Base-by-base conservation (phyloP, 2,329 filamentous ascomycete genomes). In the Curvularia sp. region DNA sequence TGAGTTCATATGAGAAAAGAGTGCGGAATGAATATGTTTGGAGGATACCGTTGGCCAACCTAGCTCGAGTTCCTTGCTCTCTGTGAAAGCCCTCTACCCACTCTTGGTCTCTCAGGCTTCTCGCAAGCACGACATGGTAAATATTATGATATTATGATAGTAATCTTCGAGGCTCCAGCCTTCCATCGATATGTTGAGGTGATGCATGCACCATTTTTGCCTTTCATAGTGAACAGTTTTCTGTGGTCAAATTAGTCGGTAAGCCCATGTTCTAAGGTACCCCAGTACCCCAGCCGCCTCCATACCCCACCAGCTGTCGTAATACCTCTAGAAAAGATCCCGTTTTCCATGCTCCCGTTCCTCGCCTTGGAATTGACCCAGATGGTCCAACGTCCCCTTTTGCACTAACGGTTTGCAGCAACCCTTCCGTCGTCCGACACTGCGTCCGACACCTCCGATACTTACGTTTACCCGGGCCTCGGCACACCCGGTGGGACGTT, bases 391-490 rank as follows among this genome's bases (percentile, higher is more conserved):
- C 15, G 49, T 50, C 22, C 31, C 22, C 49, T 41, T 41, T 30
- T 24, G 7, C 13, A 31, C 56, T 61, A 61, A 59, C 59, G 43
- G 28, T 30, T 31, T 44, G 26, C 12, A 58, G 56, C 38, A 61
- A 53, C 41, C 52, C 59, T 44, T 55, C 59, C 59, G 59, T 49
- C 12, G 44, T 47, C 52, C 48, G 48, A 55, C 46, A 42, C 13
- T 43, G 26, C 35, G 22, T 50, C 26, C 12, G 35, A n/a, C 39
- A 12, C 35, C 55, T 43, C 53, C 12, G 35, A 53, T 18, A 26
- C 30, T 31, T 31, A 31, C 42, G 46, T 58, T 58, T 58, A 58
- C 44, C 59, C 59, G 56, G 51, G 52, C 49, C 56, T 59, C 52
- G 56, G 59, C 44, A 49, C 55, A 46, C 31, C 41, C 35, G n/a